Conservation (phyloP, 345 rosid genomes). For the Camelina sativa region DNA sequence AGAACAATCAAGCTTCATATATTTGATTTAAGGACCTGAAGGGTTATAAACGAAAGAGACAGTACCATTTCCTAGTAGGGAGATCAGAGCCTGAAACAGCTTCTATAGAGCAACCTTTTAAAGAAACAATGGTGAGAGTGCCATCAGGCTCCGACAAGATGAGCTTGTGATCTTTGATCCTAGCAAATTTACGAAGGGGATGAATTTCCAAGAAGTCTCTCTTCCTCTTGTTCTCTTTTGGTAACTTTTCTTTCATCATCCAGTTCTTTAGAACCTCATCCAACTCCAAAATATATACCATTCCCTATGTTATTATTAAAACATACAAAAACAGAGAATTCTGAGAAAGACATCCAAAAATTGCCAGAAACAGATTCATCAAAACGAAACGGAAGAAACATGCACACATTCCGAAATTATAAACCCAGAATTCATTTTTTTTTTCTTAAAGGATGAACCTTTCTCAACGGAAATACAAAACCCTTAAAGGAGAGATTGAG, state of each 20-base stretch:
- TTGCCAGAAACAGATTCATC: neutral
- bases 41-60: too few relatives aligned
- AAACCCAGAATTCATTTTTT: neutral
- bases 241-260: constrained; percentile 49
- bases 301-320: constrained; percentile 55
- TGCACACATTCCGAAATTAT: constrained; percentile 28
- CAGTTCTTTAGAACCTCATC: constrained; percentile 58
- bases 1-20: too few relatives aligned
- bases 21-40: neutral
- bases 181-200: constrained; percentile 63
- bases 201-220: constrained; percentile 63
- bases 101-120: constrained; percentile 67
- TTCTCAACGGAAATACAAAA: neutral
- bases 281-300: constrained; percentile 79
- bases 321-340: neutral
- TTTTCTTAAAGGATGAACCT: neutral
- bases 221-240: constrained; percentile 67
- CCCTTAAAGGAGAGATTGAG: neutral
- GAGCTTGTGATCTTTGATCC: constrained; percentile 59
- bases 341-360: neutral
- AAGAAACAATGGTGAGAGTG: constrained; percentile 48
- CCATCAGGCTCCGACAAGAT: constrained; percentile 61
- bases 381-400: constrained; percentile 16
- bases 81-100: constrained; percentile 82
- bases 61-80: constrained; percentile 79